Conservation (phyloP, 331 rosid species). For the Acacia pycnantha region DNA sequence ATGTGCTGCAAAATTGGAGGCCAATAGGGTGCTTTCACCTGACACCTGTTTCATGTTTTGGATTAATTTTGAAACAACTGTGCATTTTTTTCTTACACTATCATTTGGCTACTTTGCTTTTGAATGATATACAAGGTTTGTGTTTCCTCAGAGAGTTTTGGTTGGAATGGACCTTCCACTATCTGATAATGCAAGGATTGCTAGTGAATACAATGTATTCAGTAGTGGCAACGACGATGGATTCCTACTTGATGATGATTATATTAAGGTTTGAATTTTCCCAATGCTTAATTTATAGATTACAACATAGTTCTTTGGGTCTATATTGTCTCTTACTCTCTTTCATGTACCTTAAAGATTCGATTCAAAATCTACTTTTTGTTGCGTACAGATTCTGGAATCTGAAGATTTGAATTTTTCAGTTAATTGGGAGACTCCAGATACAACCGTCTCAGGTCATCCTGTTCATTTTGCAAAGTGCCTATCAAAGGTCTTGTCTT, state of each 20-base stretch:
- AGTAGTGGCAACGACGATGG: conserved; percentile 45
- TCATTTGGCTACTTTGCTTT: neutral
- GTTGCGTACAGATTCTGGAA: conserved; percentile 51
- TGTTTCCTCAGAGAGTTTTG: conserved; percentile 67
- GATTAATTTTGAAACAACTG: neutral
- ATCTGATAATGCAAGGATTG: conserved; percentile 53
- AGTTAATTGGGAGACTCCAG: conserved; percentile 51
- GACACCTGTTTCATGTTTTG: neutral
- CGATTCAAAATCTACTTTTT: conserved; percentile 26
- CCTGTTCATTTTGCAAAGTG: conserved; percentile 85
- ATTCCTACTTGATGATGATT: conserved; percentile 59
- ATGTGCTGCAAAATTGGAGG: neutral
- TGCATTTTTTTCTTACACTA: neutral
- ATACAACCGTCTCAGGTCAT: conserved; percentile 51
- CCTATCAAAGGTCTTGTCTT: conserved; percentile 60
- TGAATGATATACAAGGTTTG: conserved; percentile 26
- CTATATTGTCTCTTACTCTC: conserved; percentile 13
- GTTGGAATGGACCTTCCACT: conserved; percentile 83
- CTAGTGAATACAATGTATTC: conserved; percentile 43
- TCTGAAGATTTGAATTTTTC: conserved; percentile 49
- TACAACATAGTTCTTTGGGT: conserved; percentile 5
- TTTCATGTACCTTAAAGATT: conserved; percentile 25
- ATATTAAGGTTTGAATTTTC: conserved; percentile 56
- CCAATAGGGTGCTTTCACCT: neutral
- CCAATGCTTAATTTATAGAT: conserved; percentile 23